Conservation (phyloP, 371 early-diverging fungal genomes). For the Circinella minor region DNA sequence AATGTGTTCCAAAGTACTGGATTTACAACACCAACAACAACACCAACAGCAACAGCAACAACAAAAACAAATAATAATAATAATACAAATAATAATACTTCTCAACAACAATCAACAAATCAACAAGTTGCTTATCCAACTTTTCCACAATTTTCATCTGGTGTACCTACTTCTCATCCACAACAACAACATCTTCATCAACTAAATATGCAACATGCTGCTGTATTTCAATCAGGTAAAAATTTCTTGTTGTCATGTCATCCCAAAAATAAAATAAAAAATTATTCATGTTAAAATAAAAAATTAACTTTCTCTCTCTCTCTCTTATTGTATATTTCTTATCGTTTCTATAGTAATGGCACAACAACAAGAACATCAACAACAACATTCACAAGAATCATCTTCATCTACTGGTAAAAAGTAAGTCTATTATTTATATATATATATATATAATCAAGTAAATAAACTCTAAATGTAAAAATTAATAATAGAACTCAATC, state of each 20-base stretch:
- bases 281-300: too few relatives aligned
- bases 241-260: background rate
- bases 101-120: background rate
- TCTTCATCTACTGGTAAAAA: slow-evolving; percentile 10
- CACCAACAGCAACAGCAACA: background rate
- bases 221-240: slow-evolving; percentile 8
- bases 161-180: slow-evolving; percentile 6
- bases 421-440: background rate
- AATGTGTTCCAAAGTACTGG: background rate
- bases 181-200: slow-evolving; percentile 17
- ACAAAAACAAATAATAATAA: background rate
- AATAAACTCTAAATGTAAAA: too few relatives aligned
- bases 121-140: slow-evolving; percentile 11
- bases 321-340: background rate
- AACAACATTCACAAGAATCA: background rate
- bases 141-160: slow-evolving; percentile 15
- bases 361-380: slow-evolving; percentile 15
- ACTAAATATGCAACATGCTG: slow-evolving; percentile 16
- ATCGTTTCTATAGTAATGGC: slow-evolving; percentile 8
- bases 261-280: background rate
- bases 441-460: background rate
- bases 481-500: slow-evolving; percentile 11
- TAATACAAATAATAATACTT: background rate
- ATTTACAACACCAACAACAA: background rate
- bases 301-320: too few relatives aligned